Evolutionary conservation across 441 rosid species (phyloP).

Genomic region (Omphalea diandra): DNA sequence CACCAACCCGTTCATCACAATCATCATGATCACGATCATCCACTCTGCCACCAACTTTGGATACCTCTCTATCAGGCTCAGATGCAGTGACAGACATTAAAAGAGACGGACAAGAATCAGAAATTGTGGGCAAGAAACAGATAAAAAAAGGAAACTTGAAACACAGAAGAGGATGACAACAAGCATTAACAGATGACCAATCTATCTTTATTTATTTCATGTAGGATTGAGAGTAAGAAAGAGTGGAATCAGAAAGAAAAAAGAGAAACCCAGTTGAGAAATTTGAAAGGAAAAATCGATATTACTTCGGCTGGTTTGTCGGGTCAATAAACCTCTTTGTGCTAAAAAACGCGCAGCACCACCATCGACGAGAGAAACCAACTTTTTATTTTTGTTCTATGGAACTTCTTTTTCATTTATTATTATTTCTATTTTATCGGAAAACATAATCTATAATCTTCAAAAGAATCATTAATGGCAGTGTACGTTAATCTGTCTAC

Average conservation of each 20-base stretch:
- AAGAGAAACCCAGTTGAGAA: background rate
- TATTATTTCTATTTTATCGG: no score
- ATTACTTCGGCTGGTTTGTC: background rate
- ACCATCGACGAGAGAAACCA: no score
- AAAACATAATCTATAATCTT: no score
- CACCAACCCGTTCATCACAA: background rate
- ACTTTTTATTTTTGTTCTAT: no score
- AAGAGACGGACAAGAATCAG: background rate
- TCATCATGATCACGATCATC: background rate
- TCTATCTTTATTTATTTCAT: no score
- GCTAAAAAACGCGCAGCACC: no score
- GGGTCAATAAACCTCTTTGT: no score
- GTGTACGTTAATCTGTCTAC: no score
- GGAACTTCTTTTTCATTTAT: no score
- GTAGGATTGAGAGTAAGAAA: no score
- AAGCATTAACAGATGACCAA: no score
- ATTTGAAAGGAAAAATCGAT: background rate
- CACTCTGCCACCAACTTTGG: slow-evolving; percentile 4
- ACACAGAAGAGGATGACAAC: background rate
- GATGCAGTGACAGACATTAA: slow-evolving; percentile 19
- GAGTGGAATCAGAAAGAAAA: background rate
- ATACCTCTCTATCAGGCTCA: slow-evolving; percentile 23
- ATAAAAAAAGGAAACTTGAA: background rate
- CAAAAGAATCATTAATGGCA: no score
- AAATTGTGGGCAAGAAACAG: background rate